These are phyloP conservation scores for Penicillium daleae DNA, from an alignment of 495 filamentous ascomycete genomes.

Conservation along the genomic window DNA sequence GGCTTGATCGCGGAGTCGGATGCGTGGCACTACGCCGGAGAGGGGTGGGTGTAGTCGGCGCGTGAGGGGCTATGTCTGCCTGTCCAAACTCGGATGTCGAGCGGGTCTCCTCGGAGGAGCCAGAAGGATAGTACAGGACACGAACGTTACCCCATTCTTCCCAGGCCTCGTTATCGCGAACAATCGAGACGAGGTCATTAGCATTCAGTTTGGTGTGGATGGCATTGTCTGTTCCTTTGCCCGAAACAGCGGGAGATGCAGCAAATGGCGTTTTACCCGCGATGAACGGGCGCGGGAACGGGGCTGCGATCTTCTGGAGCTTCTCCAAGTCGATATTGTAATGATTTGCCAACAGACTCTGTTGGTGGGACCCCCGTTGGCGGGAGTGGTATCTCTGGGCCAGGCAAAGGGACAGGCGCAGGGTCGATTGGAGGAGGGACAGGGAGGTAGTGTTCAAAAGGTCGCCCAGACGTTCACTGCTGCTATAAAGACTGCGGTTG, in stretches of 20 bases:
- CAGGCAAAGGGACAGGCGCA: conserved; percentile 78
- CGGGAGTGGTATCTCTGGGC: conserved; percentile 91
- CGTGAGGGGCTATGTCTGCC: conserved; percentile 31
- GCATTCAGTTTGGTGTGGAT: conserved; percentile 58
- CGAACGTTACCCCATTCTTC: conserved; percentile 71
- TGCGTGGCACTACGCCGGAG: conserved; percentile 53
- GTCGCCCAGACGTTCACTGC: conserved; percentile 83
- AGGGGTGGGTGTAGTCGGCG: conserved; percentile 56
- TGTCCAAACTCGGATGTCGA: conserved; percentile 33
- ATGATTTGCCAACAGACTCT: conserved; percentile 76
- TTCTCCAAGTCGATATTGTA: conserved; percentile 94
- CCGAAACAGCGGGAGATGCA: conserved; percentile 51
- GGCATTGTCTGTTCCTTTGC: conserved; percentile 76
- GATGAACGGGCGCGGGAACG: conserved; percentile 72
- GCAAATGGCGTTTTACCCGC: conserved; percentile 42
- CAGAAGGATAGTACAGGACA: conserved; percentile 64
- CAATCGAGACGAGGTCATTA: conserved; percentile 75
- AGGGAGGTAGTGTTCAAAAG: conserved; percentile 86
- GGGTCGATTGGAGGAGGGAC: conserved; percentile 70
- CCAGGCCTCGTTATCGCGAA: conserved; percentile 58
- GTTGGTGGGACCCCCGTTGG: conserved; percentile 71
- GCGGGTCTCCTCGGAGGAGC: conserved; percentile 36
- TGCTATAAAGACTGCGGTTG: conserved; percentile 94
- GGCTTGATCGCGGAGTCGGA: conserved; percentile 56
- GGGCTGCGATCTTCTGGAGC: conserved; percentile 77